phyloP scores from a whole-genome alignment of 805 yeast genomes.

The Candida pini region DNA sequence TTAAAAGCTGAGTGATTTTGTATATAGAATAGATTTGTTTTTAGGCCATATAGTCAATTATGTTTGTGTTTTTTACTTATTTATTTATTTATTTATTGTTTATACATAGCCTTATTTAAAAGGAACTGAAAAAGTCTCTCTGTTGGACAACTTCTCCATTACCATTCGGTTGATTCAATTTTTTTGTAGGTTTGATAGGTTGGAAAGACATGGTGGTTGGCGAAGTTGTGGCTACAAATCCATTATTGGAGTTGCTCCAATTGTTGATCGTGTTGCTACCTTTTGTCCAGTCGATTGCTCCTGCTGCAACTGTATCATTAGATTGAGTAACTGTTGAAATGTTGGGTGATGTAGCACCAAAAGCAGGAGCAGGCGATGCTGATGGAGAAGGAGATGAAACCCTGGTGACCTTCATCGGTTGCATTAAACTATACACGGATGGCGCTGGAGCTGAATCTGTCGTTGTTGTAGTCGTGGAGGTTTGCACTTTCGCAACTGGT shows the following conservation, averaged over 20 bases:
- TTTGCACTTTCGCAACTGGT: too few relatives aligned
- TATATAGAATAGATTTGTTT: neutral
- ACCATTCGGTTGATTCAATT: conserved; percentile 3
- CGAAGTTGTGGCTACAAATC: neutral
- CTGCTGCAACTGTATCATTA: too few relatives aligned
- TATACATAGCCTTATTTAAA: conserved; percentile 5
- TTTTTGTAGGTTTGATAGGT: conserved; percentile 22
- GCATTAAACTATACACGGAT: conserved; percentile 13
- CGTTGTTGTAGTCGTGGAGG: too few relatives aligned
- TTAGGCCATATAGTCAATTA: neutral
- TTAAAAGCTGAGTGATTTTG: conserved; percentile 2
- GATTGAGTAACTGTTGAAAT: neutral
- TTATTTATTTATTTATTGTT: neutral
- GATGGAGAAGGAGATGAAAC: conserved; percentile 7
- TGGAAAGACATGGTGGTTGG: conserved; percentile 5
- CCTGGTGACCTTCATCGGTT: conserved; percentile 18
- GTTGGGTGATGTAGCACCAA: neutral
- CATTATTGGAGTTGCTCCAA: neutral
- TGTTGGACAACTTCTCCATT: conserved; percentile 1
- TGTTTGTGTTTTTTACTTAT: neutral
- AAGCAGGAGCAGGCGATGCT: conserved; percentile 3
- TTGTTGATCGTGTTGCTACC: neutral
- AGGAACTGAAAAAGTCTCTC: conserved; percentile 1
- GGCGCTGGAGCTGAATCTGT: conserved; percentile 1
- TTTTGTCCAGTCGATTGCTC: conserved; percentile 7